A percentile compares a stretch with the other conserved stretches of the same genome.
Evolutionary conservation across 1,139 yeast species (phyloP).

Genomic region (Nakaseomyces kungkrabaensis): DNA sequence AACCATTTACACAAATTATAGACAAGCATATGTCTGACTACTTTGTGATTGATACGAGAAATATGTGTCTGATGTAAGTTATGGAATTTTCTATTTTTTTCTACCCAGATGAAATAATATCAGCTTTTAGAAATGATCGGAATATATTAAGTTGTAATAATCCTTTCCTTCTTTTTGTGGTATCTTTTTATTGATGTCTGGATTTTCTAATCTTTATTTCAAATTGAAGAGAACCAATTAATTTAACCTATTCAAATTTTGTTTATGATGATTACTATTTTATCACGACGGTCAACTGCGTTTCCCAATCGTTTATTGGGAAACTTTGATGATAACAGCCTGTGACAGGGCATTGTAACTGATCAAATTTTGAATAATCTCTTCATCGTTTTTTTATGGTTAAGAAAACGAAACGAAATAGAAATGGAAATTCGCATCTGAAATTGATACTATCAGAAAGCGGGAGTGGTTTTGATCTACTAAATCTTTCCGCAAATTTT

Average conservation of each 20-base stretch:
- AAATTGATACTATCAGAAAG: too few species aligned
- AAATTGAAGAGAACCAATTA: background rate
- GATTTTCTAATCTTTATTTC: background rate
- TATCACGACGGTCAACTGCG: constrained; percentile 99
- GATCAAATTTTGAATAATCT: constrained; percentile 28
- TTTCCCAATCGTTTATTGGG: constrained; percentile 58
- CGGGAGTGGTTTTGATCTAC: too few species aligned
- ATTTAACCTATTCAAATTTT: constrained; percentile 9
- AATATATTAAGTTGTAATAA: background rate
- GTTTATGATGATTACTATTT: constrained; percentile 90
- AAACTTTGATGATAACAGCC: constrained; percentile 93
- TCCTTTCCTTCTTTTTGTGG: background rate
- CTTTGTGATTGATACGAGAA: constrained; percentile 22
- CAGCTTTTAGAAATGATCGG: constrained; percentile 2
- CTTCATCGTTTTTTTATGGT: constrained; percentile 3
- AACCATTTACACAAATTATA: constrained; percentile 31
- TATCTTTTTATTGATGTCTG: background rate
- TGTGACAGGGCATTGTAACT: constrained; percentile 98
- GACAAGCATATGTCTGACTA: constrained; percentile 99
- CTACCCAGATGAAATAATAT: constrained; percentile 19
- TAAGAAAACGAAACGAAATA: background rate
- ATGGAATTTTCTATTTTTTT: constrained; percentile 9
- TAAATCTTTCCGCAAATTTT: background rate
- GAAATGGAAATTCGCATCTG: background rate
- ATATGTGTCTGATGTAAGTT: constrained; percentile 23